phyloP scores from a whole-genome alignment of 2,329 filamentous ascomycete genomes.

The Aureobasidium melanogenum region DNA sequence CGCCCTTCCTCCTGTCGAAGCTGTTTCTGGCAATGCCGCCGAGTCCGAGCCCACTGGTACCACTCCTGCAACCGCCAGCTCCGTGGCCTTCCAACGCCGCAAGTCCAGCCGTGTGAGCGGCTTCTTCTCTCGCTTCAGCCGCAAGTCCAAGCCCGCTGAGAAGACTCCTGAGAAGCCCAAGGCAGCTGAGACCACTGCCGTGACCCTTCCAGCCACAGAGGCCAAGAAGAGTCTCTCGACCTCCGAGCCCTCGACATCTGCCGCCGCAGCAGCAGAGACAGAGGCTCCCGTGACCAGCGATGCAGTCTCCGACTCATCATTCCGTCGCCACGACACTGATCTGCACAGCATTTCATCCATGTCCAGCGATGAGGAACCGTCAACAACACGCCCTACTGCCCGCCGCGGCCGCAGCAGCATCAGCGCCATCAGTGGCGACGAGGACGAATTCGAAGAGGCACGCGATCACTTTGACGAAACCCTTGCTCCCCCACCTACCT shows the following conservation, averaged over 20 bases:
- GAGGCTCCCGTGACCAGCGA: slow-evolving; percentile 6
- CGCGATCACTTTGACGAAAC: slow-evolving; percentile 42
- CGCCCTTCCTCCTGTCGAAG: neutral
- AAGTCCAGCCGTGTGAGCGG: slow-evolving; percentile 25
- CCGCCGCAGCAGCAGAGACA: slow-evolving; percentile 2
- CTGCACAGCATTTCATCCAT: slow-evolving; percentile 9
- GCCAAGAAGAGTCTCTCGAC: slow-evolving; percentile 36
- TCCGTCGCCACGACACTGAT: slow-evolving; percentile 12
- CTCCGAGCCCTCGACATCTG: slow-evolving; percentile 2
- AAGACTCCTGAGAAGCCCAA: neutral
- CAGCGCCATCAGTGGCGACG: slow-evolving; percentile 24
- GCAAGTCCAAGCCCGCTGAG: slow-evolving; percentile 26
- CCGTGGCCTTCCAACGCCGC: slow-evolving; percentile 13
- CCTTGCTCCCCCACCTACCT: slow-evolving; percentile 33
- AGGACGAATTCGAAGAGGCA: slow-evolving; percentile 45
- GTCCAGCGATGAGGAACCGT: slow-evolving; percentile 20
- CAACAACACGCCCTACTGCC: slow-evolving; percentile 13
- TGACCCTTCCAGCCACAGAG: slow-evolving; percentile 45
- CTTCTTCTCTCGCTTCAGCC: slow-evolving; percentile 31
- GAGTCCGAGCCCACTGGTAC: neutral
- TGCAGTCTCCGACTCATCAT: slow-evolving; percentile 1
- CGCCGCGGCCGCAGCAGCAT: slow-evolving; percentile 22
- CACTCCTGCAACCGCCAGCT: neutral
- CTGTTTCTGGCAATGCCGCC: neutral
- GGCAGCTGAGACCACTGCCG: slow-evolving; percentile 22